Conservation (phyloP, 2,329 filamentous ascomycete genomes). For the Emergomyces orientalis region DNA sequence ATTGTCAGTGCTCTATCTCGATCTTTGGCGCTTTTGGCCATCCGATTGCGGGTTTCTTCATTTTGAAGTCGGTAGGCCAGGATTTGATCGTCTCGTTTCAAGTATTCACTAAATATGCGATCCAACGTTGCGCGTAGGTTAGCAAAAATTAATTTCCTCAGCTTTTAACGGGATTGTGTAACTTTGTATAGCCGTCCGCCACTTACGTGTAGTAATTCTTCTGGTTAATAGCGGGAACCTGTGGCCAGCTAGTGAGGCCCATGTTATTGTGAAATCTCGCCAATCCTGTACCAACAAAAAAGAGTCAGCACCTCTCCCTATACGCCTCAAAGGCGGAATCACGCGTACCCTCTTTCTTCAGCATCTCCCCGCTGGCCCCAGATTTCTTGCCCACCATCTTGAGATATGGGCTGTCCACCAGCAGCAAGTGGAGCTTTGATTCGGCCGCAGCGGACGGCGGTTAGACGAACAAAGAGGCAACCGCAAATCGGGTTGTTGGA, state of each 20-base stretch:
- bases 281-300: slow-evolving; percentile 52
- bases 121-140: background rate
- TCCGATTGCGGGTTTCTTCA: slow-evolving; percentile 73
- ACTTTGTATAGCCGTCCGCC: background rate
- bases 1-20: slow-evolving; percentile 76
- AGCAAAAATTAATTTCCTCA: background rate
- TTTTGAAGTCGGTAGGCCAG: slow-evolving; percentile 79
- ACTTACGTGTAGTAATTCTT: slow-evolving; percentile 98
- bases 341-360: slow-evolving; percentile 48
- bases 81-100: slow-evolving; percentile 96
- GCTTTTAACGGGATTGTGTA: background rate
- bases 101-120: slow-evolving; percentile 63
- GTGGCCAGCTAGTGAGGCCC: slow-evolving; percentile 89
- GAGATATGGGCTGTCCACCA: slow-evolving; percentile 5
- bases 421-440: background rate
- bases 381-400: slow-evolving; percentile 59
- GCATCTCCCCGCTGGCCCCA: slow-evolving; percentile 41
- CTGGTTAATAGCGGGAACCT: slow-evolving; percentile 89
- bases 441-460: background rate
- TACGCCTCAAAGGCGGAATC: background rate
- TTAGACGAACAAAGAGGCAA: background rate
- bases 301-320: slow-evolving; percentile 5
- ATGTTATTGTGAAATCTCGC: slow-evolving; percentile 98
- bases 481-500: background rate
- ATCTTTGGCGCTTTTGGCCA: slow-evolving; percentile 80